These are phyloP conservation scores for Trifolium pratense DNA, from an alignment of 306 rosid genomes.

Conservation along the genomic window DNA sequence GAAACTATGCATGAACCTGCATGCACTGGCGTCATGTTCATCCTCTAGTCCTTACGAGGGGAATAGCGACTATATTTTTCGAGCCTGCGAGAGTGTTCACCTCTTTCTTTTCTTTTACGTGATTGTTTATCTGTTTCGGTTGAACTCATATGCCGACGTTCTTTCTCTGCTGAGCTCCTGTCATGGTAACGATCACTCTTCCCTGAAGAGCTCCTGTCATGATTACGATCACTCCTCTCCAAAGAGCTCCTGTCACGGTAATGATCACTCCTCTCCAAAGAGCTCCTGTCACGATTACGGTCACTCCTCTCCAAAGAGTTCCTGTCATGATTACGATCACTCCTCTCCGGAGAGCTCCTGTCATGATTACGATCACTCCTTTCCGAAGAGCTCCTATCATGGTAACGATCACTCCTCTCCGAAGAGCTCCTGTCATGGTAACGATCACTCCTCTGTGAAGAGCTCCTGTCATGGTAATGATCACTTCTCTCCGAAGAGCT, in stretches of 20 bases:
- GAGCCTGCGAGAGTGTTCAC: slow-evolving; percentile 47
- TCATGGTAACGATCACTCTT: slow-evolving; percentile 38
- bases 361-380: slow-evolving; percentile 18
- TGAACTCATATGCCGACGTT: slow-evolving; percentile 40
- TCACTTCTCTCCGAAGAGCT: slow-evolving; percentile 46
- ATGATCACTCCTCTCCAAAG: background rate
- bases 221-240: slow-evolving; percentile 32
- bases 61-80: slow-evolving; percentile 49
- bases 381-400: slow-evolving; percentile 43
- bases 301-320: slow-evolving; percentile 45
- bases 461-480: slow-evolving; percentile 30
- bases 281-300: slow-evolving; percentile 36
- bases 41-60: slow-evolving; percentile 36
- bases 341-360: slow-evolving; percentile 42
- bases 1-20: too few species aligned
- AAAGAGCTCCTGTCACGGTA: slow-evolving; percentile 40
- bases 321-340: slow-evolving; percentile 25
- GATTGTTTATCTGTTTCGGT: slow-evolving; percentile 42
- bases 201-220: slow-evolving; percentile 40
- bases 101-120: slow-evolving; percentile 55
- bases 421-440: slow-evolving; percentile 28
- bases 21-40: too few species aligned
- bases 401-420: slow-evolving; percentile 16
- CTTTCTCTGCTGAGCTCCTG: slow-evolving; percentile 41
- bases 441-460: slow-evolving; percentile 38